Base-by-base conservation (phyloP, 768 basidiomycete genomes). In the Dioszegia aurantiaca region DNA sequence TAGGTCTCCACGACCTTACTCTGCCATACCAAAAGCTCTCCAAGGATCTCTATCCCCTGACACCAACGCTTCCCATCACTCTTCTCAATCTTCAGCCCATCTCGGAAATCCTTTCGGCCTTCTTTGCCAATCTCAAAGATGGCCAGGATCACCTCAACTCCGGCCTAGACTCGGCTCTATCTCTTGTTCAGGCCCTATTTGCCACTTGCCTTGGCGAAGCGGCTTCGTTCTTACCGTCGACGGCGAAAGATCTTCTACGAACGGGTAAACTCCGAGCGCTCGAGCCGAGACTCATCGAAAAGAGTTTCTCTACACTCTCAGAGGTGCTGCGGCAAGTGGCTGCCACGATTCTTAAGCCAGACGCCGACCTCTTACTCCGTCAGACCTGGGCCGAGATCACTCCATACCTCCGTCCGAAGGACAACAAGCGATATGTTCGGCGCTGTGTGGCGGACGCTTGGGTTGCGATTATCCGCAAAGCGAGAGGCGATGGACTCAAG, bases 381-480 rank as follows among this genome's bases (percentile, higher is more conserved):
- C 36, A 40, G 12, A 63, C 66, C 2, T 77, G 74, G 71, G 30
- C 43, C 10, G 56, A 59, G 16, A 67, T 74, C 44, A 33, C 46
- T 14, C 69, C 71, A 10, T 75, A 73, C 58, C 60, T 78, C 28
- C 40, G 56, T 2, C 59, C 65, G 24, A 53, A 48, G 53, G 61
- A 65, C 37, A 63, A 71, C 60, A 67, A 74, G 67, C 52, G 49
- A 57, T 64, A 70, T 43, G 65, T 77, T 21, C 55, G 75, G 21
- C 70, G 63, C 44, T 77, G 75, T 51, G 81, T 88, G 10, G 87
- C 89, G 0, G 90, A 95, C 69, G 89, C 90, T 3, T 95, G 90
- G 93, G 89, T 86, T 0, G 84, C 83, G 0, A 81, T 87, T 0
- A 68, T 94, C 41, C 80, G 92, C 47, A 82, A 88, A 64, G 77